A percentile compares a stretch with the other conserved stretches of the same genome.
Evolutionary conservation across 371 early-diverging fungal species (phyloP).

Genomic region (Mucor mucedo): DNA sequence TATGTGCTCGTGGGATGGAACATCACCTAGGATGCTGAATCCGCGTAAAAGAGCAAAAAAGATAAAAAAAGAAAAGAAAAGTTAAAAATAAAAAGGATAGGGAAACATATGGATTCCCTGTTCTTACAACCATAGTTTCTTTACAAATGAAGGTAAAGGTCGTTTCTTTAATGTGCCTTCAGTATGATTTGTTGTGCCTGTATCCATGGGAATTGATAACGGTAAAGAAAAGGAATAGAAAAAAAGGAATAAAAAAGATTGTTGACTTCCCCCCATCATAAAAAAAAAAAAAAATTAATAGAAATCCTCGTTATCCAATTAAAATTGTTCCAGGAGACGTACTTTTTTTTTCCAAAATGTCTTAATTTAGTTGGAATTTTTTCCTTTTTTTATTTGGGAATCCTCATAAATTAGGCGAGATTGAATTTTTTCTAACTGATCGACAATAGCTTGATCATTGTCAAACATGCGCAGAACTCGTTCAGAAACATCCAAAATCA

Average conservation of each 20-base stretch:
- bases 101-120: neutral
- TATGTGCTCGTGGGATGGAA: slow-evolving; percentile 55
- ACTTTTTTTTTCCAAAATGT: neutral
- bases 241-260: neutral
- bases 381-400: slow-evolving; percentile 1
- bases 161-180: slow-evolving; percentile 3
- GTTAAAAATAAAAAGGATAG: neutral
- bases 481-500: slow-evolving; percentile 37
- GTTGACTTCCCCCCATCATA: too few relatives aligned
- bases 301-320: neutral
- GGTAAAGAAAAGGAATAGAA: slow-evolving; percentile 6
- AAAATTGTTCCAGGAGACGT: too few relatives aligned
- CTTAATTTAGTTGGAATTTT: neutral
- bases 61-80: too few relatives aligned
- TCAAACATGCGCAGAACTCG: slow-evolving; percentile 37
- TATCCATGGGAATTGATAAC: neutral
- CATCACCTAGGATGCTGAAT: slow-evolving; percentile 57
- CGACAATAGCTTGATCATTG: slow-evolving; percentile 39
- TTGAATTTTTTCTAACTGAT: slow-evolving; percentile 20
- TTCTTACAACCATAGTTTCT: slow-evolving; percentile 23
- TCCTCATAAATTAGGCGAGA: neutral
- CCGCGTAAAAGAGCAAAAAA: too few relatives aligned
- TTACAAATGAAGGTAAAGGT: slow-evolving; percentile 18
- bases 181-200: neutral
- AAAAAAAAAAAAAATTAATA: slow-evolving; percentile 8